Conservation (phyloP, 805 yeast genomes). For the Yamadazyma scolyti region DNA sequence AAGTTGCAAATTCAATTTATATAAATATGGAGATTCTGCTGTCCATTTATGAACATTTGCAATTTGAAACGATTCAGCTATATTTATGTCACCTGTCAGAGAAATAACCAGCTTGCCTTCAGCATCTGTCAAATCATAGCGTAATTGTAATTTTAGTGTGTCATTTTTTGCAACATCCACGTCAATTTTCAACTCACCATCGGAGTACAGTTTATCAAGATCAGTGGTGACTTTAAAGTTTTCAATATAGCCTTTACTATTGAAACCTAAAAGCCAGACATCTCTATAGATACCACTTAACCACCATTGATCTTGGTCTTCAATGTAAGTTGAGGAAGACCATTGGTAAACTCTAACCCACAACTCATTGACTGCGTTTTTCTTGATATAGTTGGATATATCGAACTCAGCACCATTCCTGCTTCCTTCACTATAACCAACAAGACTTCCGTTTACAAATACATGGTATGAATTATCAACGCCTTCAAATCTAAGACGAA, state of each 20-base stretch:
- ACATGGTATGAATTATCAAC: conserved; percentile 32
- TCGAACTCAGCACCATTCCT: conserved; percentile 31
- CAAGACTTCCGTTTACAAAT: conserved; percentile 23
- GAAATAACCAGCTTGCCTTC: too few species aligned
- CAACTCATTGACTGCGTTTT: conserved; percentile 11
- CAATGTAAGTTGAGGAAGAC: conserved; percentile 28
- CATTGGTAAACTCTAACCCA: conserved; percentile 28
- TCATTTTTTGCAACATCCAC: conserved; percentile 2
- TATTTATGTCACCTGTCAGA: too few species aligned
- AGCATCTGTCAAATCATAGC: too few species aligned
- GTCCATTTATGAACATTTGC: conserved; percentile 24
- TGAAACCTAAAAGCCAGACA: conserved; percentile 23
- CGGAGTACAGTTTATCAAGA: conserved; percentile 10
- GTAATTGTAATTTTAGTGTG: too few species aligned
- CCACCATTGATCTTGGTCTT: conserved; percentile 41
- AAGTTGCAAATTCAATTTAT: conserved; percentile 15
- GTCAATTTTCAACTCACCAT: conserved; percentile 6
- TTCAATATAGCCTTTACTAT: conserved; percentile 21
- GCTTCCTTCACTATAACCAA: conserved; percentile 30
- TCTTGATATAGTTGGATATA: conserved; percentile 11
- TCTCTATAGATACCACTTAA: conserved; percentile 36
- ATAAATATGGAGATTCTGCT: conserved; percentile 29
- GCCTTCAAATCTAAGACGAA: conserved; percentile 31
- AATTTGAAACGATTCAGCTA: conserved; percentile 8
- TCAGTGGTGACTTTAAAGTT: conserved; percentile 21